phyloP scores from a whole-genome alignment of 2,329 filamentous ascomycete genomes.

The Pyrenophora seminiperda region DNA sequence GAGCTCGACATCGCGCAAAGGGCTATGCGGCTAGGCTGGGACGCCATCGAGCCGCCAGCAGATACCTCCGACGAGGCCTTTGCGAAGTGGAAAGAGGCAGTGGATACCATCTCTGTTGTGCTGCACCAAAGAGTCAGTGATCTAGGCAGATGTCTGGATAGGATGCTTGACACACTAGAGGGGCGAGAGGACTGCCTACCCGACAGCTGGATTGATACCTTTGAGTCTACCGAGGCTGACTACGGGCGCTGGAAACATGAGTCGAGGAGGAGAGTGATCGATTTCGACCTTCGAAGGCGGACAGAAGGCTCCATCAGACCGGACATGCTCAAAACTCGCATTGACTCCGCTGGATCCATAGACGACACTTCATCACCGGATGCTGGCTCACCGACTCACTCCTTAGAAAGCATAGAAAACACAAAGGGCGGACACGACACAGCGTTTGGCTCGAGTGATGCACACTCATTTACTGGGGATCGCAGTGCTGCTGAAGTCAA shows the following conservation, averaged over 20 bases:
- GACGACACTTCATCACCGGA: not conserved
- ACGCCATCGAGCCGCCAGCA: conserved; percentile 57
- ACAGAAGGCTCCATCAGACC: conserved; percentile 7
- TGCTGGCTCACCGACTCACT: no score
- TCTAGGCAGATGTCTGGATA: conserved; percentile 76
- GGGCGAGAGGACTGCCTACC: conserved; percentile 83
- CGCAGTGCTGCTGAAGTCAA: not conserved
- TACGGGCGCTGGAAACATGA: conserved; percentile 82
- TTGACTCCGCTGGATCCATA: conserved; percentile 4
- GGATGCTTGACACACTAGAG: conserved; percentile 85
- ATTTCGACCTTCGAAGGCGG: conserved; percentile 59
- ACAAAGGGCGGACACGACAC: not conserved
- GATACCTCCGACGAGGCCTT: conserved; percentile 43
- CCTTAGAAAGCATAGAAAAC: not conserved
- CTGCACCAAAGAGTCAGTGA: conserved; percentile 72
- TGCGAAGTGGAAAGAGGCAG: conserved; percentile 44
- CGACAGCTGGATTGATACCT: conserved; percentile 82
- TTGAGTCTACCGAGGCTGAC: conserved; percentile 77
- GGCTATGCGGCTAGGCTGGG: conserved; percentile 70
- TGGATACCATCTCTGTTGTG: conserved; percentile 62
- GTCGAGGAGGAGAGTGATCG: conserved; percentile 74
- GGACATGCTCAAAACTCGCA: not conserved
- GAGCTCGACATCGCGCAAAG: conserved; percentile 68
- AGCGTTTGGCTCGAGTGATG: not conserved
- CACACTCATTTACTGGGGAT: not conserved